Base-by-base conservation (phyloP, 1,284 basidiomycete genomes). In the Sporisorium scitamineum region DNA sequence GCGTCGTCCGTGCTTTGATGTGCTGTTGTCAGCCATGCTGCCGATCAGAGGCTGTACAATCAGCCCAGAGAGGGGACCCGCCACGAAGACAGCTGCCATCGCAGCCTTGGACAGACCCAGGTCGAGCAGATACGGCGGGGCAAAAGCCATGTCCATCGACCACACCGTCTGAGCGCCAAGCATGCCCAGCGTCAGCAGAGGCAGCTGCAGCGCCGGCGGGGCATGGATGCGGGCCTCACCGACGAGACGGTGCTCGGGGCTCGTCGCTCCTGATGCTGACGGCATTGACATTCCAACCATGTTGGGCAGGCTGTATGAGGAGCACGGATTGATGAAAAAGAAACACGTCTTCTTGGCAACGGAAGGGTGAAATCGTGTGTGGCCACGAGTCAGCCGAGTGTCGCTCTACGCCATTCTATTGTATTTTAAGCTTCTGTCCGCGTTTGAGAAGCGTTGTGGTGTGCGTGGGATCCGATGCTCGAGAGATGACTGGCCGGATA, bases 31-130 rank as follows among this genome's bases (percentile, higher is more conserved):
- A 4, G 84, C 81, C 6, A 84, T 55, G 20, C 76, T 77, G 52
- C 85, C 85, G 45, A 86, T 82, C 22, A 82, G 51, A 3, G 86
- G 86, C 64, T 87, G 86, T 2, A 87, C 86, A 14, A 85, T 67
- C 7, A 85, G 74, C 13, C 83, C 83, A 18, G 78, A 80, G 2
- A 83, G 57, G 0, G 83, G 83, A 1, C 81, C 83, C 1, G 79
- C 83, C 8, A 84, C 67, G 32, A 85, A 76, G 10, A 85, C 79
- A 7, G 80, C 62, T 5, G 83, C 79, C 67, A 80, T 81, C 29
- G 74, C 50, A 1, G 78, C 70, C 42, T 82, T 82, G 3, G 78
- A 77, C 3, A 85, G 61, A 3, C 83, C 83, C 1, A 84, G 61
- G 13, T 81, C 76, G 42, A 82, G 70, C 41, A 84, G 63, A 44